phyloP scores from a whole-genome alignment of 78 protist species.

The Bodo saltans region DNA sequence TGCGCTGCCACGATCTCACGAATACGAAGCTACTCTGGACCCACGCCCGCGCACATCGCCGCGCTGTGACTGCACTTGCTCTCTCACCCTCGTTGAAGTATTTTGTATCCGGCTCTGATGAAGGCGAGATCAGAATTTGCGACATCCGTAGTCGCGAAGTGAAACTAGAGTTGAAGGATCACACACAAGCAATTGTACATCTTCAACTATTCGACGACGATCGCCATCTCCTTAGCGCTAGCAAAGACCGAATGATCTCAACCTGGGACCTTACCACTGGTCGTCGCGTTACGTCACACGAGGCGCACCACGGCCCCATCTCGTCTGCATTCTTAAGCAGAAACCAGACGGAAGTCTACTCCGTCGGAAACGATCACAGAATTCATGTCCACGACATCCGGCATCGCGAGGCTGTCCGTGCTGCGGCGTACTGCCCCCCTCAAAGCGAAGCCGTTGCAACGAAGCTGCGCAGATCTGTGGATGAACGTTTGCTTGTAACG shows the following conservation, averaged over 20 bases:
- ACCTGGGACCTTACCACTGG: slow-evolving; percentile 21
- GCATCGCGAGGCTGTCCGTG: neutral
- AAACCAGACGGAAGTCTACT: neutral
- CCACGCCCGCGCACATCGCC: neutral
- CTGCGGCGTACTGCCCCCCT: neutral
- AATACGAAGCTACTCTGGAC: slow-evolving; percentile 1
- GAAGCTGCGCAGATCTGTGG: neutral
- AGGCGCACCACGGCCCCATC: neutral
- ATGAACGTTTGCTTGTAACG: neutral
- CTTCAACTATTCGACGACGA: slow-evolving; percentile 14
- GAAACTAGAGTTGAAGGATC: slow-evolving; percentile 2
- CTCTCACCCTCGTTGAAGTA: neutral
- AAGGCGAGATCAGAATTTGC: slow-evolving; percentile 22
- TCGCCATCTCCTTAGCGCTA: neutral
- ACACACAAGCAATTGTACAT: neutral
- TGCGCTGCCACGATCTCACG: slow-evolving; percentile 13
- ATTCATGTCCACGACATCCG: slow-evolving; percentile 2
- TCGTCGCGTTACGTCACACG: slow-evolving; percentile 6
- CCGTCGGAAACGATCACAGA: neutral
- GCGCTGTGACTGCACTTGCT: slow-evolving; percentile 2
- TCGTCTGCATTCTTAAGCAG: neutral
- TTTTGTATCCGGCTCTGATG: neutral
- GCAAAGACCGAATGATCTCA: neutral
- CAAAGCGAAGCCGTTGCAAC: neutral
- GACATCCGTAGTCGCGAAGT: neutral